Evolutionary conservation across 1,139 yeast genomes (phyloP), one percentile per base, ranked within the genome.

Genomic region (Hyphopichia khmerensis): DNA sequence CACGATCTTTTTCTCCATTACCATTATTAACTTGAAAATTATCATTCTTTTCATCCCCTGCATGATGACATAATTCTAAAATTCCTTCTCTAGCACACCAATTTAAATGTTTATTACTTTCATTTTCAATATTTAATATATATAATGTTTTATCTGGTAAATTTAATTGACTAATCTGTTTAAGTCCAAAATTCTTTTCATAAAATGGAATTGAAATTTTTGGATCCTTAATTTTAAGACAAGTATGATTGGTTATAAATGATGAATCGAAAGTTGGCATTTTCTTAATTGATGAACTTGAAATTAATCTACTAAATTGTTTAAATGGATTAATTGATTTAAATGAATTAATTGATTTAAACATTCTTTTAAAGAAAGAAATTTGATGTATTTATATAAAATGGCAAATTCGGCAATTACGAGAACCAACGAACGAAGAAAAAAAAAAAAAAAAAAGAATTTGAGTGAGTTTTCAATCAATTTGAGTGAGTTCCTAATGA

Each of bases 211-310:
- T 64, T 16, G 95, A 80, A 15, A 69, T 76, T 58, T 80, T 75
- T 24, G 97, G 95, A 59, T 91, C 90, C 59, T 88, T 85, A 54
- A 93, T 80, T 54, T 96, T 82, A 44, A 91, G 65, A 69, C 93
- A 79, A 4, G 90, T 82, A 60, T 82, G 87, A 68, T 84, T 85
- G 53, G 83, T 66, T n/a, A 66, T 48, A 48, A 77, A 72, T 1
- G 79, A 66, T 2, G 52, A 46, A 50, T 71, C 68, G 36, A 65
- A 41, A 19, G 59, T 30, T 13, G 68, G 62, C 75, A 70, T 69
- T 41, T 34, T 55, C 11, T 6, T 14, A 13, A 33, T 33, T 32
- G 34, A 18, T 6, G 11, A 29, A n/a, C n/a, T n/a, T n/a, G n/a
- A n/a, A n/a, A n/a, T n/a, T n/a, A n/a, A n/a, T n/a, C n/a, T n/a